Percentiles rank a stretch among this genome's conserved stretches.
These are phyloP conservation scores for Myochromella boudieri DNA, from an alignment of 768 basidiomycete genomes.

Conservation along the genomic window DNA sequence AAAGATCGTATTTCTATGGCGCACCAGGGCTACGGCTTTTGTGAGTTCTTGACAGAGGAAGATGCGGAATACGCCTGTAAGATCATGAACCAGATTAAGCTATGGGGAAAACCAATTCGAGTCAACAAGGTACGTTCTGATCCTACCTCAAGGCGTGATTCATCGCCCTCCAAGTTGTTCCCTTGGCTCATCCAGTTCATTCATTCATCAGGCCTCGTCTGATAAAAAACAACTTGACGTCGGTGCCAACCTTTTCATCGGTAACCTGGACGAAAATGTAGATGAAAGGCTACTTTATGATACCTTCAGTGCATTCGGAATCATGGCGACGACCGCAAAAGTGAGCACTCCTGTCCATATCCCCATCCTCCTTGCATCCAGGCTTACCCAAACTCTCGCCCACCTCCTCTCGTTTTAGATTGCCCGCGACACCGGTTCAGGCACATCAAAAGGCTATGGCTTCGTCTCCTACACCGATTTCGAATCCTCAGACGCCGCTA, in stretches of 20 bases:
- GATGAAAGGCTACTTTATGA: constrained; percentile 92
- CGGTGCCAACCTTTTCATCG: constrained; percentile 96
- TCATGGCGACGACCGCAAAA: constrained; percentile 91
- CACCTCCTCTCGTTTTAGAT: constrained; percentile 52
- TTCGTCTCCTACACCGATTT: constrained; percentile 98
- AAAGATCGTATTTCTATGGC: constrained; percentile 98
- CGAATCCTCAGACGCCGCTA: constrained; percentile 93
- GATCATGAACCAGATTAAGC: constrained; percentile 99
- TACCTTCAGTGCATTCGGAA: constrained; percentile 93
- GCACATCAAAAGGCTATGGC: constrained; percentile 93
- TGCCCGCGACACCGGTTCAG: constrained; percentile 82
- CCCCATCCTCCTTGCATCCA: constrained; percentile 1
- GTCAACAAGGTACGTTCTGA: constrained; percentile 87
- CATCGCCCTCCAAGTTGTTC: not conserved
- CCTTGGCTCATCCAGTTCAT: not conserved
- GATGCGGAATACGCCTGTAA: constrained; percentile 99
- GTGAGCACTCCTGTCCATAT: constrained; percentile 35
- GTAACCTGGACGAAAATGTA: constrained; percentile 92
- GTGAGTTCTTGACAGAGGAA: constrained; percentile 98
- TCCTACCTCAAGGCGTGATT: not conserved
- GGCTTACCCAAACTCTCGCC: not conserved
- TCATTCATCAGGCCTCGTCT: constrained; percentile 75
- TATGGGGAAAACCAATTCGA: constrained; percentile 97
- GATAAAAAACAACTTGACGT: constrained; percentile 98
- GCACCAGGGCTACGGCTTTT: constrained; percentile 99